Conservation (phyloP, 169 alveolate species). For the Eimeria zaria region DNA sequence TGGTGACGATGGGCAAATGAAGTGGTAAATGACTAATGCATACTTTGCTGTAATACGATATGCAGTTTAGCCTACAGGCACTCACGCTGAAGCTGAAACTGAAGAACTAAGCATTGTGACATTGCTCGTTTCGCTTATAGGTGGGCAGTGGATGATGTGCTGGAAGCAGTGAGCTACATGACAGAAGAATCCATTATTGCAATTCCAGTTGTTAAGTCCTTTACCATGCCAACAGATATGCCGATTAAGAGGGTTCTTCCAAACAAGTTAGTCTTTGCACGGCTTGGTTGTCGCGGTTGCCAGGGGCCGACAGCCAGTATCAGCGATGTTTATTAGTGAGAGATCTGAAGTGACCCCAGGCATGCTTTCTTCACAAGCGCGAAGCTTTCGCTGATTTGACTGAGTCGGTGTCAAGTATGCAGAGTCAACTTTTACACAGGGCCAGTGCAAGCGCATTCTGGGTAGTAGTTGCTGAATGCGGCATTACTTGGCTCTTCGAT, state of each 20-base stretch:
- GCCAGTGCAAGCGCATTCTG: constrained; percentile 25
- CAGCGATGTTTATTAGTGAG: neutral
- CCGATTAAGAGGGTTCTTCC: constrained; percentile 43
- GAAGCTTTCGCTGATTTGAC: neutral
- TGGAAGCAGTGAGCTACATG: constrained; percentile 37
- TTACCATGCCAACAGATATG: constrained; percentile 31
- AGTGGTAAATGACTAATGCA: constrained; percentile 1
- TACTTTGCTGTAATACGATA: neutral
- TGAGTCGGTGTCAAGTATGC: neutral
- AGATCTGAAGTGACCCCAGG: neutral
- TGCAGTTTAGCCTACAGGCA: neutral
- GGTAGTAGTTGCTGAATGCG: constrained; percentile 48
- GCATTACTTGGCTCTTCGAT: constrained; percentile 56
- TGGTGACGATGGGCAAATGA: constrained; percentile 63
- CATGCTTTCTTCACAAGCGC: neutral
- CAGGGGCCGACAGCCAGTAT: neutral
- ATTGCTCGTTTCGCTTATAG: neutral
- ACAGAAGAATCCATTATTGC: constrained; percentile 23
- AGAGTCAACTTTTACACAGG: neutral
- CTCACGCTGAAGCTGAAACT: neutral
- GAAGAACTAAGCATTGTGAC: neutral
- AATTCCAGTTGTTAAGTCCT: neutral
- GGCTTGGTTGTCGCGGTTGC: neutral
- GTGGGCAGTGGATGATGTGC: constrained; percentile 55
- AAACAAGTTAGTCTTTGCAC: neutral